Percentiles rank a stretch among this genome's conserved stretches.
phyloP scores from a whole-genome alignment of 371 early-diverging fungal genomes.

The Syncephalastrum sp. region DNA sequence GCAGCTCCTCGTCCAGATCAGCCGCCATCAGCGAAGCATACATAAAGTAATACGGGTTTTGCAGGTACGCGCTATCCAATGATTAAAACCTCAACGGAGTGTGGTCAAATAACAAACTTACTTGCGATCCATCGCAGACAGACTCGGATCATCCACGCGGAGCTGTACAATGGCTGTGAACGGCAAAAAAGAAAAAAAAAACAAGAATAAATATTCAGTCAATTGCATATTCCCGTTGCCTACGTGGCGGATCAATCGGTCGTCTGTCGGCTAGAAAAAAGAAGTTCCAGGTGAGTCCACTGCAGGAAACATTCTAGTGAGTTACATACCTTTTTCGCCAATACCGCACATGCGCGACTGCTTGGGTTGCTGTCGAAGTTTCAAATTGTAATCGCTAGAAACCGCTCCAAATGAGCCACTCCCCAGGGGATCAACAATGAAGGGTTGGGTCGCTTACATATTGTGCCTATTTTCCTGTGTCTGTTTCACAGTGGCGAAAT shows the following conservation, averaged over 20 bases:
- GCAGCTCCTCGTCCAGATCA: slow-evolving; percentile 69
- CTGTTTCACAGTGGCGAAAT: slow-evolving; percentile 58
- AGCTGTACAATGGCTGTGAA: slow-evolving; percentile 75
- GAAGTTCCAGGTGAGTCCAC: neutral
- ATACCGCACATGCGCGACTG: slow-evolving; percentile 93
- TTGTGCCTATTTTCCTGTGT: slow-evolving; percentile 54
- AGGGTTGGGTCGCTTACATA: slow-evolving; percentile 35
- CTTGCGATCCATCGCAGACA: slow-evolving; percentile 38
- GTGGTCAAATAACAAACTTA: slow-evolving; percentile 11
- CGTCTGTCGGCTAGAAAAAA: slow-evolving; percentile 77
- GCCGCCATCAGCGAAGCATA: slow-evolving; percentile 74
- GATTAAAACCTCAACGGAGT: slow-evolving; percentile 4
- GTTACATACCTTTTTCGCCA: slow-evolving; percentile 80
- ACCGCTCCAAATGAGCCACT: neutral
- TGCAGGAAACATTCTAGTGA: neutral
- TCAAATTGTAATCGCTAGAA: slow-evolving; percentile 65
- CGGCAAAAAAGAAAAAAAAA: neutral
- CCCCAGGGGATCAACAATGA: neutral
- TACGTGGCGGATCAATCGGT: slow-evolving; percentile 92
- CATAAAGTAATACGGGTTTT: slow-evolving; percentile 87
- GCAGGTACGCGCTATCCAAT: slow-evolving; percentile 59
- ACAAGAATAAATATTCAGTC: neutral
- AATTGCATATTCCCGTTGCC: neutral
- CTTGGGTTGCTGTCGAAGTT: slow-evolving; percentile 88
- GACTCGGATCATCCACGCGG: slow-evolving; percentile 56